Percentiles rank a stretch among this genome's conserved stretches.
These are phyloP conservation scores for Candida yuanshanica DNA, from an alignment of 805 yeast genomes.

Conservation along the genomic window DNA sequence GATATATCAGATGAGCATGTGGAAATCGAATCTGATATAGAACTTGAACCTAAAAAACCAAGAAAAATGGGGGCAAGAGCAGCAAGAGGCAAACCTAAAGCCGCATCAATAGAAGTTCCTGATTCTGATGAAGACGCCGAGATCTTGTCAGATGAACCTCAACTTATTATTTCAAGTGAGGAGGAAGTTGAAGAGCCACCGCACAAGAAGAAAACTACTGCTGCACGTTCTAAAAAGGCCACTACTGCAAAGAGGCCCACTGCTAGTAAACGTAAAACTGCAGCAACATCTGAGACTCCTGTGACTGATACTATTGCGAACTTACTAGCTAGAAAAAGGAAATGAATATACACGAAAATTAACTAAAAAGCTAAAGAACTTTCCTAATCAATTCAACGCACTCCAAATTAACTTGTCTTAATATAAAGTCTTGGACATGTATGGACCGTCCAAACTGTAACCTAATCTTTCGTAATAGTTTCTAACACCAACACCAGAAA, in stretches of 20 bases:
- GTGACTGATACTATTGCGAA: slow-evolving; percentile 3
- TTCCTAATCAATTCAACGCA: not conserved
- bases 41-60: not conserved
- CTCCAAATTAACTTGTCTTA: not conserved
- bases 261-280: too few species aligned
- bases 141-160: not conserved
- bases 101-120: not conserved
- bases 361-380: too few species aligned
- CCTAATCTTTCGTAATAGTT: slow-evolving; percentile 93
- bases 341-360: too few species aligned
- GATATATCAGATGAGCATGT: not conserved
- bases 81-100: not conserved
- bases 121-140: not conserved
- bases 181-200: slow-evolving; percentile 1
- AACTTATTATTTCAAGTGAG: not conserved
- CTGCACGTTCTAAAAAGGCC: not conserved
- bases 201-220: not conserved
- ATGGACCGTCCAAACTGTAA: slow-evolving; percentile 90
- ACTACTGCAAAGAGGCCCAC: not conserved
- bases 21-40: not conserved
- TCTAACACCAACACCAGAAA: slow-evolving; percentile 96
- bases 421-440: slow-evolving; percentile 70
- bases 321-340: slow-evolving; percentile 1
- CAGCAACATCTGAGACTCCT: not conserved
- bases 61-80: not conserved